Conservation (phyloP, 257 asterid species). For the Cinchona pubescens region DNA sequence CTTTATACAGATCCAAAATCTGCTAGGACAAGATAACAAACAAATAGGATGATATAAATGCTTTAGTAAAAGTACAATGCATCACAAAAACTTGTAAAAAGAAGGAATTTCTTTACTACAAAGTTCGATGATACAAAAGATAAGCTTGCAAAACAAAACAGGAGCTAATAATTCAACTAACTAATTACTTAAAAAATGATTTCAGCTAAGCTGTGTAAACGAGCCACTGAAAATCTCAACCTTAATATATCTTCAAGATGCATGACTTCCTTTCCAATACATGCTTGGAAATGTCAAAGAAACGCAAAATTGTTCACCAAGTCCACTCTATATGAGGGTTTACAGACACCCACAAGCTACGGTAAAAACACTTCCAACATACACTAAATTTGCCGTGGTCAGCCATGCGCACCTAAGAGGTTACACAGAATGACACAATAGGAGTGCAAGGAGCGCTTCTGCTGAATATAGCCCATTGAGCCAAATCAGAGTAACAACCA, state of each 20-base stretch:
- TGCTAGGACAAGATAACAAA: constrained; percentile 25
- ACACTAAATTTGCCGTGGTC: background rate
- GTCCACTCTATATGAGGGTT: background rate
- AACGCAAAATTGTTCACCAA: background rate
- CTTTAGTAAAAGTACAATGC: background rate
- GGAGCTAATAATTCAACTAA: background rate
- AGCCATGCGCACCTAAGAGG: background rate
- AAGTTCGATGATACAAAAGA: background rate
- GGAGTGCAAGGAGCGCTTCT: background rate
- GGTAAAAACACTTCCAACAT: background rate
- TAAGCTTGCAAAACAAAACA: background rate
- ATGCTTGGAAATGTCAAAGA: background rate
- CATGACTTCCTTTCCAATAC: background rate
- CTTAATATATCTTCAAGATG: background rate
- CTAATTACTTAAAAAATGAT: background rate
- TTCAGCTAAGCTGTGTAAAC: background rate
- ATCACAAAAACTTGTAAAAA: background rate
- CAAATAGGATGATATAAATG: constrained; percentile 8
- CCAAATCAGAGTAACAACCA: constrained; percentile 4
- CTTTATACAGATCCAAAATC: constrained; percentile 85
- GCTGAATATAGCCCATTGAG: background rate
- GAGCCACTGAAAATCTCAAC: background rate
- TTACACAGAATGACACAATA: background rate
- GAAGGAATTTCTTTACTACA: background rate
- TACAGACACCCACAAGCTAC: background rate